Base-by-base conservation (phyloP, 768 basidiomycete species). In the Pleurotus eryngii region DNA sequence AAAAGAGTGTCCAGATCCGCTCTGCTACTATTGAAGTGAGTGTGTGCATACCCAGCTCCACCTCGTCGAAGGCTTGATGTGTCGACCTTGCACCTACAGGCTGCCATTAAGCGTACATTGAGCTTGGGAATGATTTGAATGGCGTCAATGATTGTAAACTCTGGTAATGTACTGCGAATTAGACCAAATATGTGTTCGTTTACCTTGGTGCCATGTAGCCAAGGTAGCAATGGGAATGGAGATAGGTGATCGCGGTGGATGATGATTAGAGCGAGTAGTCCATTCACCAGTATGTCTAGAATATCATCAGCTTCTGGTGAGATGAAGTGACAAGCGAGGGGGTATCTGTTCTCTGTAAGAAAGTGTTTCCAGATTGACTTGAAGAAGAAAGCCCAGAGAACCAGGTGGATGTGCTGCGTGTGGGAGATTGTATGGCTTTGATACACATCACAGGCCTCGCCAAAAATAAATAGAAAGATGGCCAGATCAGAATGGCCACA, bases 381-480 rank as follows among this genome's bases (percentile, higher is more conserved):
- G 54, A 73, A 73, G 51, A 54, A 74, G 6, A 49, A 53, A 0
- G 69, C 63, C n/a, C 68, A 68, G 1, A 75, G 60, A 11, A 68
- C 67, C 49, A 76, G 59, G 37, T 69, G 56, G n/a, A 73, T 48
- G 1, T 71, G 64, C n/a, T 67, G 64, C 5, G 20, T 1, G 55
- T 68, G 67, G 1, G 59, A 0, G 2, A 74, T 62, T 4, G 26
- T 37, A 0, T 70, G 65, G 50, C 68, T 76, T 60, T 76, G 75
- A 46, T 67, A 74, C 2, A 71, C 71, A 56, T 76, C 73, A 20
- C 69, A 57, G 0, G 74, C 59, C 55, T 76, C 72, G 8, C 74
- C 72, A 56, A 68, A 68, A 11, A 78, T 62, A 51, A 77, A 79
- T 0, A 77, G 69, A 59, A 72, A 78, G 4, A 71, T 57, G 18